Percentiles rank a stretch among this genome's conserved stretches.
Evolutionary conservation across 176 grass and related monocot species (phyloP).

Genomic region (Phyllostachys edulis): DNA sequence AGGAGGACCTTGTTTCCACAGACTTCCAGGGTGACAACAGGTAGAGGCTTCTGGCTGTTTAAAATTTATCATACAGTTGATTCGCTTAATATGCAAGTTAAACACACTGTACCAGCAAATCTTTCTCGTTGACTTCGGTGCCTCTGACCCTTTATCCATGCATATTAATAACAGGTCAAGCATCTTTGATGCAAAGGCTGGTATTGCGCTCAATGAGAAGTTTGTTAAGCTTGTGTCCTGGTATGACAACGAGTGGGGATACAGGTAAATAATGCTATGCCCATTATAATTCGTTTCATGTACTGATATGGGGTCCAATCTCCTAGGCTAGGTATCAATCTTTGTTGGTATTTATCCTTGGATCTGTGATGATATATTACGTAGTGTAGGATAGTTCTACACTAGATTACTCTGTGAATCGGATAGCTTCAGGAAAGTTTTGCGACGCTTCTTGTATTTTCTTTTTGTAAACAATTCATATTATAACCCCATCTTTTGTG

Average conservation of each 20-base stretch:
- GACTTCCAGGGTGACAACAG: slow-evolving; percentile 66
- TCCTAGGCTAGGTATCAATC: not conserved
- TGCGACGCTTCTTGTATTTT: not conserved
- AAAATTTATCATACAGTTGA: not conserved
- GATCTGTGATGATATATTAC: not conserved
- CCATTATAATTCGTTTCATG: not conserved
- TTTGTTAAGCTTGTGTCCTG: slow-evolving; percentile 65
- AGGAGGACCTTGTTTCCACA: slow-evolving; percentile 64
- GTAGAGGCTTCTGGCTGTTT: slow-evolving; percentile 12
- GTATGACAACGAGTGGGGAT: slow-evolving; percentile 80
- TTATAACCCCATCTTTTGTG: not conserved
- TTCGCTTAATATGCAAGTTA: not conserved
- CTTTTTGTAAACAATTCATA: not conserved
- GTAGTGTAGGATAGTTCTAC: not conserved
- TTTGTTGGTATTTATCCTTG: not conserved
- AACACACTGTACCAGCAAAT: not conserved
- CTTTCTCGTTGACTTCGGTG: not conserved
- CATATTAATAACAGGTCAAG: slow-evolving; percentile 46
- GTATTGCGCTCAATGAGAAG: slow-evolving; percentile 56
- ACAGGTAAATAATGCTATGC: slow-evolving; percentile 41
- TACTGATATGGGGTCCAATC: not conserved
- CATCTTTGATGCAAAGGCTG: slow-evolving; percentile 78
- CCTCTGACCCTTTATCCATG: not conserved
- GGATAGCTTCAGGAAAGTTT: not conserved
- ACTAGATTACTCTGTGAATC: not conserved